phyloP scores from a whole-genome alignment of 768 basidiomycete genomes.

The Termitomyces sp. region DNA sequence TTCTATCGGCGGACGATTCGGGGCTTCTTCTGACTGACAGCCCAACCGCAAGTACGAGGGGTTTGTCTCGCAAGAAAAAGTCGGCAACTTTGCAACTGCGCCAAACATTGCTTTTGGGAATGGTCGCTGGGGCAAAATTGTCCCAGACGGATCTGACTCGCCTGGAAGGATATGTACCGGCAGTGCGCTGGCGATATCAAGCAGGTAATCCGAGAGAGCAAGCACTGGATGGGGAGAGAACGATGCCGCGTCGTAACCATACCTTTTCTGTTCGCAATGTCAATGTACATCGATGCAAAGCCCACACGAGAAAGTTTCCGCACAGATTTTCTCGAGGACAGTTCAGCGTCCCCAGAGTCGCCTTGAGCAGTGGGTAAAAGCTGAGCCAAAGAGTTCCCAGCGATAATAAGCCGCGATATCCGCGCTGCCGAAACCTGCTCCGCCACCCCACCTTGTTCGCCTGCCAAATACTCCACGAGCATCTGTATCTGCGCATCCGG shows the following conservation, averaged over 20 bases:
- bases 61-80: slow-evolving; percentile 81
- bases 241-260: slow-evolving; percentile 56
- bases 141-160: slow-evolving; percentile 79
- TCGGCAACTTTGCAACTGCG: slow-evolving; percentile 46
- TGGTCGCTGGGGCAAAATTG: slow-evolving; percentile 89
- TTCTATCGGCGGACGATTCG: slow-evolving; percentile 21
- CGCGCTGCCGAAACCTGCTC: slow-evolving; percentile 63
- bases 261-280: slow-evolving; percentile 46
- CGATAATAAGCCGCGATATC: slow-evolving; percentile 83
- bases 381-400: slow-evolving; percentile 81
- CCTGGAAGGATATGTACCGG: slow-evolving; percentile 90
- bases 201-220: slow-evolving; percentile 61
- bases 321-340: slow-evolving; percentile 52
- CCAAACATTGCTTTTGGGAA: slow-evolving; percentile 92
- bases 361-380: slow-evolving; percentile 27
- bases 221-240: slow-evolving; percentile 76
- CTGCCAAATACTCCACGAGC: slow-evolving; percentile 85
- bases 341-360: slow-evolving; percentile 24
- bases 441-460: slow-evolving; percentile 69
- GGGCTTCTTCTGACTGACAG: slow-evolving; percentile 19
- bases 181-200: slow-evolving; percentile 71
- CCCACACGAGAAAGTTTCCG: slow-evolving; percentile 14
- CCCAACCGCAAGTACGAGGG: slow-evolving; percentile 77
- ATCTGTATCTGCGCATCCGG: slow-evolving; percentile 76
- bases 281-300: not conserved